phyloP scores from a whole-genome alignment of 306 rosid species.

The Quercus ilex region DNA sequence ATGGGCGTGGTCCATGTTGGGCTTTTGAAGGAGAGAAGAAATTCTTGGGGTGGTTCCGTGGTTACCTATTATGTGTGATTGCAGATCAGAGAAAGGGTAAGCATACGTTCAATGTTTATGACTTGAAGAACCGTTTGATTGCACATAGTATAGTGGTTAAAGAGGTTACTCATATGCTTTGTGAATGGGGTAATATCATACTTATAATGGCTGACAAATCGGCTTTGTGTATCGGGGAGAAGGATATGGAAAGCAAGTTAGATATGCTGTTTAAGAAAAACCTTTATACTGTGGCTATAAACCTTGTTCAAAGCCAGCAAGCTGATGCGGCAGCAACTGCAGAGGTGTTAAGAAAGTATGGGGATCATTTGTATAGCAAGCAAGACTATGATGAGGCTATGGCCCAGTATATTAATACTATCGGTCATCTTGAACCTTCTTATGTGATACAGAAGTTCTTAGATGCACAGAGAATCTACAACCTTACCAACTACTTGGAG shows the following conservation, averaged over 20 bases:
- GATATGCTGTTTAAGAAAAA: conserved; percentile 97
- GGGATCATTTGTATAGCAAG: conserved; percentile 87
- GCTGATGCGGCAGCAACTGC: conserved; percentile 99
- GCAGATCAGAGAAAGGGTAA: conserved; percentile 83
- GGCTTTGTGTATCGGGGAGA: conserved; percentile 89
- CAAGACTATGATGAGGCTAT: conserved; percentile 98
- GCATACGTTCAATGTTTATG: conserved; percentile 84
- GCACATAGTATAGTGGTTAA: conserved; percentile 81
- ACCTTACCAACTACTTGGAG: conserved; percentile 96
- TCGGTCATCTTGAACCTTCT: conserved; percentile 98
- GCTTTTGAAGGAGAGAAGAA: conserved; percentile 99
- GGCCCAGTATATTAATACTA: conserved; percentile 90
- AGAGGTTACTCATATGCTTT: conserved; percentile 93
- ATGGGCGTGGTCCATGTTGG: conserved; percentile 99
- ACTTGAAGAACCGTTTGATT: conserved; percentile 84
- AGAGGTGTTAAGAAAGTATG: conserved; percentile 92
- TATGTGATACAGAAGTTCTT: conserved; percentile 95
- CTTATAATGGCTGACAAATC: conserved; percentile 87
- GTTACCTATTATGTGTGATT: conserved; percentile 91
- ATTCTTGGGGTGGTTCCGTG: conserved; percentile 94
- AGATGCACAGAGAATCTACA: conserved; percentile 96
- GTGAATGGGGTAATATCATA: conserved; percentile 95
- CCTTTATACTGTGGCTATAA: conserved; percentile 85
- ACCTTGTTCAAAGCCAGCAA: conserved; percentile 96
- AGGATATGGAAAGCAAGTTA: conserved; percentile 99